A percentile compares a stretch with the other conserved stretches of the same genome.
Evolutionary conservation across 2,329 filamentous ascomycete genomes (phyloP).

Genomic region (Aureobasidium pullulans): DNA sequence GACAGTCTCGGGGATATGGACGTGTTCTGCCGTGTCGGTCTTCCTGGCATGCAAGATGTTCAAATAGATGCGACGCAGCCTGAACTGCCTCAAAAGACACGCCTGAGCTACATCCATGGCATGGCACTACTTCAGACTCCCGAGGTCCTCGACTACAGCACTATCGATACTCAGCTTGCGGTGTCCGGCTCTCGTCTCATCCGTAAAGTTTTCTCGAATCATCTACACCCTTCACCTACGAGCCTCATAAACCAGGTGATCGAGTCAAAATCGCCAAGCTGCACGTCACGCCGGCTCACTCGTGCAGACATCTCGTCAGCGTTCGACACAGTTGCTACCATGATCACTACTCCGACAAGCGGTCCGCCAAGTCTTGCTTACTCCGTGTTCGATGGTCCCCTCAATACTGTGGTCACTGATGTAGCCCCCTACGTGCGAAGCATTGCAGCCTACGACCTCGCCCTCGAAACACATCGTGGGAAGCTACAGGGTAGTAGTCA

Average conservation of each 20-base stretch:
- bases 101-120: conserved; percentile 48
- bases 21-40: conserved; percentile 45
- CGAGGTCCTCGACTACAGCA: conserved; percentile 37
- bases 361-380: conserved; percentile 46
- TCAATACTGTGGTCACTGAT: conserved; percentile 61
- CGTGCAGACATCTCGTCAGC: conserved; percentile 38
- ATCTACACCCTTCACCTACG: conserved; percentile 18
- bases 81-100: conserved; percentile 46
- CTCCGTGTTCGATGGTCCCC: conserved; percentile 69
- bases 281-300: conserved; percentile 25
- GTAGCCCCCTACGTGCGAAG: conserved; percentile 83
- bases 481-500: conserved; percentile 46
- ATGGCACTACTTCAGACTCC: conserved; percentile 49
- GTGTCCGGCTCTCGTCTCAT: conserved; percentile 24
- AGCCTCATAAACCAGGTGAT: conserved; percentile 16
- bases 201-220: conserved; percentile 15
- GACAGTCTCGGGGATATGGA: conserved; percentile 61
- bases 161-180: conserved; percentile 28
- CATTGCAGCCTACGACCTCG: conserved; percentile 71
- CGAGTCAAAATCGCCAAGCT: conserved; percentile 10
- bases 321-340: conserved; percentile 46
- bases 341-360: conserved; percentile 24
- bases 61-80: conserved; percentile 54
- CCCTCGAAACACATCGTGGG: conserved; percentile 60
- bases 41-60: conserved; percentile 28